Evolutionary conservation across 2,329 filamentous ascomycete species (phyloP).

Genomic region (Aspergillus fischeri): DNA sequence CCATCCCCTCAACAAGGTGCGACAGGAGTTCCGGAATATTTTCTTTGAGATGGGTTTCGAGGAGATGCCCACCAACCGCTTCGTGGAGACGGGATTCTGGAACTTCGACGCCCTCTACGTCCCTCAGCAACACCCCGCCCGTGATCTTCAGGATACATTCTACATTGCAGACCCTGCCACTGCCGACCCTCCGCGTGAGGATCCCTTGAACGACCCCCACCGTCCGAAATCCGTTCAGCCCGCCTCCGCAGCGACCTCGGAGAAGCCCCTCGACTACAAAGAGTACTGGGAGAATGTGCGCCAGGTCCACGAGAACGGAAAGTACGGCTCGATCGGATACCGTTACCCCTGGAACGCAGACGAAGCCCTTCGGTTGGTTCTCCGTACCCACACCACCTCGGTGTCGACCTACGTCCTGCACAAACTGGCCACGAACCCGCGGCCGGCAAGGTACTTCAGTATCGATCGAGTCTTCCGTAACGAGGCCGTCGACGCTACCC

Average conservation of each 20-base stretch:
- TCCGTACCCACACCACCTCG: conserved; percentile 94
- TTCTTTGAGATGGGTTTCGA: conserved; percentile 99
- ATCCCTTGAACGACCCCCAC: conserved; percentile 44
- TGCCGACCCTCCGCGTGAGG: conserved; percentile 64
- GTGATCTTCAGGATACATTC: conserved; percentile 97
- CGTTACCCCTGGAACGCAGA: conserved; percentile 89
- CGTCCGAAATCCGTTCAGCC: conserved; percentile 36
- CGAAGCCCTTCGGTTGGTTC: conserved; percentile 79
- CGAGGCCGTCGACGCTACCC: conserved; percentile 93
- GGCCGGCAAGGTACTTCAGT: conserved; percentile 92
- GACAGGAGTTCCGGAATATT: conserved; percentile 91
- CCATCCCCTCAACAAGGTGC: conserved; percentile 79
- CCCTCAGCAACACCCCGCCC: conserved; percentile 93
- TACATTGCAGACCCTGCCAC: conserved; percentile 86
- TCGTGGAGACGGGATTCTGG: conserved; percentile 97
- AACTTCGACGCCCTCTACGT: conserved; percentile 98
- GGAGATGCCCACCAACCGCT: conserved; percentile 94
- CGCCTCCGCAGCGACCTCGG: conserved; percentile 45
- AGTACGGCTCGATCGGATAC: conserved; percentile 94
- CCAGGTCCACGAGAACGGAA: conserved; percentile 83
- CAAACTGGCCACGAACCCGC: conserved; percentile 77
- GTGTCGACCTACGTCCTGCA: conserved; percentile 88
- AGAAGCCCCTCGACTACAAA: conserved; percentile 63
- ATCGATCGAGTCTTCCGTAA: conserved; percentile 98
- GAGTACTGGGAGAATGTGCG: conserved; percentile 85